Percentiles rank a stretch among this genome's conserved stretches.
Evolutionary conservation across 768 basidiomycete genomes (phyloP).

Genomic region (Mycena haematopus): DNA sequence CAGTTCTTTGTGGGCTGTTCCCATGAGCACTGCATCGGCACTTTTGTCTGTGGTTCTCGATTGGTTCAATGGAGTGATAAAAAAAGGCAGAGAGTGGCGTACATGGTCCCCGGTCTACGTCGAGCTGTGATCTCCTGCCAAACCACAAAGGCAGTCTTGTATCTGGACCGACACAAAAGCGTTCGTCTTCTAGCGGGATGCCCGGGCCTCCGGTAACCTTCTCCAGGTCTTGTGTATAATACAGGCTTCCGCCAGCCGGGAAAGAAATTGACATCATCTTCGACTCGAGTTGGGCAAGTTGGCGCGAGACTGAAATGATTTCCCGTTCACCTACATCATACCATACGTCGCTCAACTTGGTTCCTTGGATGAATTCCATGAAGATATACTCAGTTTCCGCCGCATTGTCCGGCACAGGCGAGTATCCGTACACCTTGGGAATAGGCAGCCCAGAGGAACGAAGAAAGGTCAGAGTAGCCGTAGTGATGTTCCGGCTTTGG

Average conservation of each 20-base stretch:
- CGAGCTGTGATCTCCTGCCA: constrained; percentile 55
- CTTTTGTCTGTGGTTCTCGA: constrained; percentile 47
- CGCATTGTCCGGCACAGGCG: constrained; percentile 43
- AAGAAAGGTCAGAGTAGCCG: constrained; percentile 50
- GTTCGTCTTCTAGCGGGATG: constrained; percentile 46
- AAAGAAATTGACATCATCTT: constrained; percentile 54
- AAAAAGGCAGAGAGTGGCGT: constrained; percentile 41
- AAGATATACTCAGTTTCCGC: constrained; percentile 54
- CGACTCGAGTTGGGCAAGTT: constrained; percentile 55
- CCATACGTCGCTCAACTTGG: constrained; percentile 50
- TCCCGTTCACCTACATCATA: constrained; percentile 43
- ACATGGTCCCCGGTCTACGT: constrained; percentile 60
- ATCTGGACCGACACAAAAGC: constrained; percentile 56
- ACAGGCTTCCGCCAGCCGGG: constrained; percentile 59
- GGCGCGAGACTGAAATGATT: constrained; percentile 48
- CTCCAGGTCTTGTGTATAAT: constrained; percentile 53
- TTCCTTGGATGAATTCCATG: constrained; percentile 51
- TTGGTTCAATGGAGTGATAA: constrained; percentile 31
- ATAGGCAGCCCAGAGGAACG: constrained; percentile 47
- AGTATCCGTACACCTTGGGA: constrained; percentile 51
- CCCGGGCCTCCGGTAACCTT: constrained; percentile 41
- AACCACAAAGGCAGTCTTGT: constrained; percentile 50
- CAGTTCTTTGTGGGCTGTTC: constrained; percentile 52
- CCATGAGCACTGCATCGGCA: constrained; percentile 48
- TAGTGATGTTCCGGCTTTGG: too few species aligned